phyloP scores from a whole-genome alignment of 768 basidiomycete genomes.

The Phanerochaete sordida region DNA sequence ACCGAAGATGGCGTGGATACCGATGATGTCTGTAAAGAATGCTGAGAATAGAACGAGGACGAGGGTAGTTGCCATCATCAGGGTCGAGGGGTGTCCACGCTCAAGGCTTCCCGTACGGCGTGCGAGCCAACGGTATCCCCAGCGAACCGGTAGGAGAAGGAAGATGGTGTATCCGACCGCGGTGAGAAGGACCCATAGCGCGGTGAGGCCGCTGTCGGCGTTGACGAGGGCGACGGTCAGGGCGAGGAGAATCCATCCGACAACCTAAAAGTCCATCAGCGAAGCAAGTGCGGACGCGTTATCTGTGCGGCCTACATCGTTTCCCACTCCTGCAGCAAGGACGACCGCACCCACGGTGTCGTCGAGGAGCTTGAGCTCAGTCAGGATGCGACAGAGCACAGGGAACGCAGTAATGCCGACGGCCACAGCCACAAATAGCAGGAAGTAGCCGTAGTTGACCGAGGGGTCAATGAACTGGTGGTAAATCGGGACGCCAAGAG shows the following conservation, averaged over 20 bases:
- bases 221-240: constrained; percentile 83
- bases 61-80: constrained; percentile 80
- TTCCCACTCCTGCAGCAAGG: constrained; percentile 77
- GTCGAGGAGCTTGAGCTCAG: constrained; percentile 76
- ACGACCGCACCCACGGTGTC: constrained; percentile 83
- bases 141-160: constrained; percentile 60
- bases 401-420: constrained; percentile 82
- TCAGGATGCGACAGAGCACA: constrained; percentile 81
- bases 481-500: constrained; percentile 71
- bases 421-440: constrained; percentile 83
- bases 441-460: constrained; percentile 75
- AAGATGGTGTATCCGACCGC: constrained; percentile 63
- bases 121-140: constrained; percentile 65
- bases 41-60: constrained; percentile 69
- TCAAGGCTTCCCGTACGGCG: constrained; percentile 69
- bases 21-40: constrained; percentile 87
- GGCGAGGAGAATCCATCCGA: constrained; percentile 85
- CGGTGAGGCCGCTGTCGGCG: constrained; percentile 66
- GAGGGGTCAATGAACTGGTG: constrained; percentile 52
- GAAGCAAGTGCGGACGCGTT: background rate
- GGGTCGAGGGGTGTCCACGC: constrained; percentile 62
- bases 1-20: constrained; percentile 70
- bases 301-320: constrained; percentile 48
- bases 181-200: constrained; percentile 76
- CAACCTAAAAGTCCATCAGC: constrained; percentile 15